These are phyloP conservation scores for Xylaria digitata DNA, from an alignment of 2,329 filamentous ascomycete species.

Conservation along the genomic window DNA sequence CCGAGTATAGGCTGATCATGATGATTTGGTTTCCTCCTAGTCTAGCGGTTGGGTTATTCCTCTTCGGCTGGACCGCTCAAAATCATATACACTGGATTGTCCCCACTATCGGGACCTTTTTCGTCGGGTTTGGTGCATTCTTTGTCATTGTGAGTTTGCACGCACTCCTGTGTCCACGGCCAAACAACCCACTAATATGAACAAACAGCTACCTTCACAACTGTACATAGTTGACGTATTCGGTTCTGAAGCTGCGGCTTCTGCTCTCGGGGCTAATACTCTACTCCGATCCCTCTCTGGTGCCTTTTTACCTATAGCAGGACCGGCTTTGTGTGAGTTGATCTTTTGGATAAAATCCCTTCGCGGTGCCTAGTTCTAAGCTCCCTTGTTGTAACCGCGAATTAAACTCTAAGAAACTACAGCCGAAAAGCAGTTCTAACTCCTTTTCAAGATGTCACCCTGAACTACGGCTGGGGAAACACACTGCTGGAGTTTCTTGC, in stretches of 20 bases:
- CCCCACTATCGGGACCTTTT: conserved; percentile 25
- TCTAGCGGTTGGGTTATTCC: conserved; percentile 16
- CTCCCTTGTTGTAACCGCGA: too few relatives aligned
- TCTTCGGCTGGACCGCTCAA: conserved; percentile 32
- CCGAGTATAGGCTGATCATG: conserved; percentile 19
- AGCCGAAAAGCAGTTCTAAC: not conserved
- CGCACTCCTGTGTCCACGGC: not conserved
- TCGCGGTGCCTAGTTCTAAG: too few relatives aligned
- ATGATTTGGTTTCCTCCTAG: conserved; percentile 29
- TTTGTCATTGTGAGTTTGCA: conserved; percentile 20
- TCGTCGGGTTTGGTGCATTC: conserved; percentile 26
- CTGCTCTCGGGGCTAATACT: conserved; percentile 26
- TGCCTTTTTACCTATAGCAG: conserved; percentile 23
- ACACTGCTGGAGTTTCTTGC: conserved; percentile 22
- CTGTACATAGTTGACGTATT: conserved; percentile 28
- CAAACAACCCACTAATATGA: not conserved
- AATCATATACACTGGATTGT: conserved; percentile 31
- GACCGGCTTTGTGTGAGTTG: conserved; percentile 4
- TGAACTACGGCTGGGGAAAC: conserved; percentile 20
- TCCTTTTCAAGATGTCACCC: not conserved
- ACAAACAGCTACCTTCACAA: conserved; percentile 5
- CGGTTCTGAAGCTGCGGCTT: conserved; percentile 27
- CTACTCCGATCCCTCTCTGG: conserved; percentile 27
- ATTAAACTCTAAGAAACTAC: too few relatives aligned
- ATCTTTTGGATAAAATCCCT: not conserved